Evolutionary conservation across 805 yeast genomes (phyloP), one percentile per base, ranked within the genome.

Genomic region (Nakazawaea ernobii): DNA sequence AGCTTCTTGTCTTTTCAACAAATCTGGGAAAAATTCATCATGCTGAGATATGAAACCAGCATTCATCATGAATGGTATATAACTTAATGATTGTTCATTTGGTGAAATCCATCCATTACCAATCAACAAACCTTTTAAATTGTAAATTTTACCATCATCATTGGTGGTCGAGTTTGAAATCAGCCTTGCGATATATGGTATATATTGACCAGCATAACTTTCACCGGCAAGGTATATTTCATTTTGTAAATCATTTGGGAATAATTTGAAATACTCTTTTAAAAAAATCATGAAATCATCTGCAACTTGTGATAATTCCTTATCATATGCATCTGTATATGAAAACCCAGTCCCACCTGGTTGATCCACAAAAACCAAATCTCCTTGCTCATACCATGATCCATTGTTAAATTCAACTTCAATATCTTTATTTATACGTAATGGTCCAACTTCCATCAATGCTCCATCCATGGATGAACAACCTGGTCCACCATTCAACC

Each of bases 401-500:
- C 96, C 97, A 1, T 70, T 59, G 63, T 88, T 88, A 46, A 70
- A 63, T 11, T 60, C 63, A 8, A 88, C 73, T 44, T 71, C 61
- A 11, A 53, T 51, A 8, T 74, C 59, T 0, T 60, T 54, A 53
- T 69, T 66, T 15, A 89, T 74, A 46, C 96, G 71, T 39, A 89
- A 77, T 0, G 99, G 98, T 0, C 99, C 99, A 3, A 82, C 68
- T 63, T 94, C 99, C 79, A 91, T 79, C 53, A 94, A 61, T 0
- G 96, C 96, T 13, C 99, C 99, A 65, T 94, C 99, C 94, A 92
- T 81, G 0, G 97, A 90, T 1, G 97, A 90, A 63, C 99, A 94
- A 0, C 99, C 99, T 0, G 99, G 99, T 0, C 99, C 99, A 35
- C 99, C 99, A 62, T 94, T 94, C 20, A 94, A 73, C 98, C 99